Evolutionary conservation across 345 rosid genomes (phyloP).

Genomic region (Ceriops tagal): DNA sequence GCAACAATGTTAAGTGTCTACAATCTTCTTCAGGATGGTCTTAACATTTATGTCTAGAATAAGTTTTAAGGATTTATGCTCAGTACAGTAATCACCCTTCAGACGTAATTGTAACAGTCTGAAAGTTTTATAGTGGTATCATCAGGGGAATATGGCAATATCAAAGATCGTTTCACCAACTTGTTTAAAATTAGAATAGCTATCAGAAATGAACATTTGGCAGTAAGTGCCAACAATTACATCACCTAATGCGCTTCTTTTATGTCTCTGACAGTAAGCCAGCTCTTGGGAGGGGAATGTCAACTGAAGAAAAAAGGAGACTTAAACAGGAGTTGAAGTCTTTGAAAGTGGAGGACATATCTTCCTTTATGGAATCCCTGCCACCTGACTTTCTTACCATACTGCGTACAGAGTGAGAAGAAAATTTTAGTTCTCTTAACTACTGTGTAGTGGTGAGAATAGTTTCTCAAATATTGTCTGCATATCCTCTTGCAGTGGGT

Average conservation of each 20-base stretch:
- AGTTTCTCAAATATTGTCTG: conserved; percentile 4
- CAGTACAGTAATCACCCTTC: too few species aligned
- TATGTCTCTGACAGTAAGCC: conserved; percentile 58
- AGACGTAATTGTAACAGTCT: too few species aligned
- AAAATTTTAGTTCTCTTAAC: neutral
- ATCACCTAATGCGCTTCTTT: conserved; percentile 4
- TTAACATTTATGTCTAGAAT: too few species aligned
- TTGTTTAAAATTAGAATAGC: neutral
- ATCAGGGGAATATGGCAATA: too few species aligned
- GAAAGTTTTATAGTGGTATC: too few species aligned
- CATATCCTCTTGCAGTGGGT: conserved; percentile 42
- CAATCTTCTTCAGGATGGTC: too few species aligned
- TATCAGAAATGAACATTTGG: neutral
- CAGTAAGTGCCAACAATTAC: neutral
- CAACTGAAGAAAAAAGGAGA: conserved; percentile 53
- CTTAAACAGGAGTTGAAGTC: conserved; percentile 64
- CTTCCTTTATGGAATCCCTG: conserved; percentile 84
- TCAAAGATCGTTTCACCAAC: too few species aligned
- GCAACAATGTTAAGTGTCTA: too few species aligned
- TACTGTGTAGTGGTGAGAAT: neutral
- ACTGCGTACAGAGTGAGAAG: conserved; percentile 69
- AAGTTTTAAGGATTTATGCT: too few species aligned
- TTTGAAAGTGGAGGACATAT: conserved; percentile 69
- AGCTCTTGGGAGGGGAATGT: conserved; percentile 62
- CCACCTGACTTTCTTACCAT: conserved; percentile 71